phyloP scores from a whole-genome alignment of 78 protist genomes.

The Isochrysis galbana region DNA sequence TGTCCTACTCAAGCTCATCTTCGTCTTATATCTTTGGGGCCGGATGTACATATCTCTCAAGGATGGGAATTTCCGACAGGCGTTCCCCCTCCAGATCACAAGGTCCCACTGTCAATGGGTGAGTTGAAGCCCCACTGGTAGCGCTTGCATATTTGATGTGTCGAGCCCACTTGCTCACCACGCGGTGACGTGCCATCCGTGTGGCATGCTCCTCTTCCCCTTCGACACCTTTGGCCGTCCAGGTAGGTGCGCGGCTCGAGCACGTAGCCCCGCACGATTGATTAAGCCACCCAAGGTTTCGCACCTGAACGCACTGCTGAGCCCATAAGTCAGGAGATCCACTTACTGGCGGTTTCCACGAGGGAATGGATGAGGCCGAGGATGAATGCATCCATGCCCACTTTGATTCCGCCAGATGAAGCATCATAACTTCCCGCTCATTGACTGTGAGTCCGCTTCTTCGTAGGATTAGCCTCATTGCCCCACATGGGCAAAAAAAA shows the following conservation, averaged over 20 bases:
- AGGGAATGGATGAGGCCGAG: not conserved
- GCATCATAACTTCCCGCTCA: not conserved
- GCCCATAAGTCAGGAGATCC: not conserved
- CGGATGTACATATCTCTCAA: no score
- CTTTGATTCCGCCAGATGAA: not conserved
- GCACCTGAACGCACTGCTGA: not conserved
- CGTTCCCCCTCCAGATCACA: no score
- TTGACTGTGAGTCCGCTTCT: not conserved
- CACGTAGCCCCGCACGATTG: not conserved
- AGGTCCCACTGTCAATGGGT: no score
- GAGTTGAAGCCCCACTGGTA: no score
- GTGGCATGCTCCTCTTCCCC: not conserved
- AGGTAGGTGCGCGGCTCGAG: not conserved
- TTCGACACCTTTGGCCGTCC: not conserved
- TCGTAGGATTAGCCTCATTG: not conserved
- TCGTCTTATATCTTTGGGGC: no score
- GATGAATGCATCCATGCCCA: not conserved
- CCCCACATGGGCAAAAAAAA: constrained; percentile 12
- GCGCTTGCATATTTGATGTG: constrained; percentile 8
- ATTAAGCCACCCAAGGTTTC: not conserved
- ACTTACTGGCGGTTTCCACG: not conserved
- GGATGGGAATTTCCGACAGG: no score
- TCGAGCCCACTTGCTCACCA: not conserved
- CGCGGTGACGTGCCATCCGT: not conserved
- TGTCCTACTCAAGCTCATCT: no score